Base-by-base conservation (phyloP, 2,329 filamentous ascomycete genomes). In the Fusarium albidum region DNA sequence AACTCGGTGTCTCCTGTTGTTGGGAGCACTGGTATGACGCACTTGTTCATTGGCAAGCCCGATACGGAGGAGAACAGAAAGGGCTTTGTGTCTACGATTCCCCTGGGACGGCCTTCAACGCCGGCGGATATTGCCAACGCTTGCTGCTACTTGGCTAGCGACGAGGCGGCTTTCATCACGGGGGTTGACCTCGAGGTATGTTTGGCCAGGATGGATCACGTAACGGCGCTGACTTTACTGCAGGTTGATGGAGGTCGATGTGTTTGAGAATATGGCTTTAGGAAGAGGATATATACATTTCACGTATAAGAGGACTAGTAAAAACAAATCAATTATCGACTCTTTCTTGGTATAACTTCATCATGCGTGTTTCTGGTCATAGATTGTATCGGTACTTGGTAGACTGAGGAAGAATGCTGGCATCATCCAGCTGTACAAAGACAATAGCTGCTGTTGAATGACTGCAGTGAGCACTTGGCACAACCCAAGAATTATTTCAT, bases 1-100 rank as follows among this genome's bases (percentile, higher is more conserved):
- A 91, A 91, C 57, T 81, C 84, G 2, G 83, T 92, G n/a, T 89
- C 86, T 25, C 89, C 89, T 0, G 81, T 91, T 0, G 77, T 91
- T 3, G 86, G 84, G 12, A 59, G 57, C 21, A 59, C 57, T 5
- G 57, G 57, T 1, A 59, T 59, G 56, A 59, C 56, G 3, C 56
- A 59, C 27, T 18, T 59, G 0, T 88, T 88, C 61, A 77, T 85
- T 1, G 85, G 85, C 4, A 84, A 87, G 64, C 77, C 84, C 4
- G 82, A 87, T 49, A 89, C 85, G 0, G 79, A 82, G 1, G 84
- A 87, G 65, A 86, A 86, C 61, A 73, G 82, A 28, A 77, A 80
- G 49, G 78, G 74, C 1, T 86, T 86, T 55, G 74, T 85, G 41
- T 78, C 79, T 1, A 59, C 56, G 0, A 75, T 86, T 9, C 84